A percentile compares a stretch with the other conserved stretches of the same genome.
Conservation (phyloP, 306 rosid species). For the Vigna unguiculata region DNA sequence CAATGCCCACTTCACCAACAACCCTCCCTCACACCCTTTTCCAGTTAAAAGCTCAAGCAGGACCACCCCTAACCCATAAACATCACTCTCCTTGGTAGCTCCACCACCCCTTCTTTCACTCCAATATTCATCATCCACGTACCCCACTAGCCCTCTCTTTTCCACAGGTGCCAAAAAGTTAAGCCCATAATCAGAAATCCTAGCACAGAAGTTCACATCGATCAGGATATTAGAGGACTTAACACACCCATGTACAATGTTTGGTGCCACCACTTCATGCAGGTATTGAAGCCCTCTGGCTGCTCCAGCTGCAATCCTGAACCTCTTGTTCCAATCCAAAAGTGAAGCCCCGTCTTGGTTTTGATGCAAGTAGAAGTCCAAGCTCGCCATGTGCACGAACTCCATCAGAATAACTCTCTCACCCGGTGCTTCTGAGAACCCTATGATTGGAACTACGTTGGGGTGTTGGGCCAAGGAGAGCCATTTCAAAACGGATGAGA, state of each 20-base stretch:
- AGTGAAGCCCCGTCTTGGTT: constrained; percentile 66
- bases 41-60: constrained; percentile 86
- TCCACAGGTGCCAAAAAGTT: constrained; percentile 62
- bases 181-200: constrained; percentile 73
- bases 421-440: constrained; percentile 87
- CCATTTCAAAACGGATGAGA: constrained; percentile 62
- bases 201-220: constrained; percentile 61
- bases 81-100: constrained; percentile 77
- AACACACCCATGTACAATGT: constrained; percentile 79
- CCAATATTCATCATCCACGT: constrained; percentile 80
- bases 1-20: constrained; percentile 75
- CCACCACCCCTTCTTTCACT: constrained; percentile 39
- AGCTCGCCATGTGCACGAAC: constrained; percentile 60
- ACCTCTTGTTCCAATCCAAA: constrained; percentile 65
- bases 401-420: constrained; percentile 82
- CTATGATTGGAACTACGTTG: constrained; percentile 73
- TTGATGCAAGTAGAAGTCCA: constrained; percentile 73
- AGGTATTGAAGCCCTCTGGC: constrained; percentile 84
- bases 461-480: constrained; percentile 84
- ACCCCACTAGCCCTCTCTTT: constrained; percentile 59
- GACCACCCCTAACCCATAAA: constrained; percentile 86
- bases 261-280: constrained; percentile 78
- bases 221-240: constrained; percentile 75
- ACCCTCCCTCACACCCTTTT: constrained; percentile 70
- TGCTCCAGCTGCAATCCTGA: constrained; percentile 75